Percentiles rank a stretch among this genome's conserved stretches.
Conservation (phyloP, 2,329 filamentous ascomycete genomes). For the Teratosphaeriaceae sp. region DNA sequence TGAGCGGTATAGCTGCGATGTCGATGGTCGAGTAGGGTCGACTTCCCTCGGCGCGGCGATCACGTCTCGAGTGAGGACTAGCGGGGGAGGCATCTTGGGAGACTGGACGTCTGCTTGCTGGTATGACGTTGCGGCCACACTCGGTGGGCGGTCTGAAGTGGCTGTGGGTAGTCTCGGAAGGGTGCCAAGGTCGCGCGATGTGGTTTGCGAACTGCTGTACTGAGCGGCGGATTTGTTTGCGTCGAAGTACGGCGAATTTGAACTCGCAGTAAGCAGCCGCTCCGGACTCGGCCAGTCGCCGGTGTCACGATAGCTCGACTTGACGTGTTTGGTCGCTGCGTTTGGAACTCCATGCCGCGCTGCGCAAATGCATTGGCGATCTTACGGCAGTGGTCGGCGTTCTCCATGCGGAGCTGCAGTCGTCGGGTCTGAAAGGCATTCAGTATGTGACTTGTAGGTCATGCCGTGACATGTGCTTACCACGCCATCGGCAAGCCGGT, state of each 20-base stretch:
- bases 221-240: background rate
- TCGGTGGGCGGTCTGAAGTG: background rate
- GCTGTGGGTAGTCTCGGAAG: background rate
- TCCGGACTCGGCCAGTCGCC: constrained; percentile 1
- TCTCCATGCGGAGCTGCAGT: constrained; percentile 26
- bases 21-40: constrained; percentile 4
- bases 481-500: constrained; percentile 30
- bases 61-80: constrained; percentile 4
- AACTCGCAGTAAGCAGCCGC: constrained; percentile 5
- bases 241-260: constrained; percentile 6
- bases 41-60: constrained; percentile 4
- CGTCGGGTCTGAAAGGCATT: constrained; percentile 19
- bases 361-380: constrained; percentile 17
- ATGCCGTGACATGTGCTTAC: constrained; percentile 16
- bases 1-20: constrained; percentile 6
- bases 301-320: constrained; percentile 11
- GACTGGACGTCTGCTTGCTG: background rate
- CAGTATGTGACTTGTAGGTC: background rate
- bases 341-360: constrained; percentile 25
- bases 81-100: constrained; percentile 2
- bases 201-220: background rate
- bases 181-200: background rate
- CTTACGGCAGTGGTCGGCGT: constrained; percentile 15
- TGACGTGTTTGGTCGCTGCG: constrained; percentile 17
- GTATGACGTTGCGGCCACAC: background rate